Conservation (phyloP, 2,329 filamentous ascomycete species). For the Colletotrichum chlorophyti region DNA sequence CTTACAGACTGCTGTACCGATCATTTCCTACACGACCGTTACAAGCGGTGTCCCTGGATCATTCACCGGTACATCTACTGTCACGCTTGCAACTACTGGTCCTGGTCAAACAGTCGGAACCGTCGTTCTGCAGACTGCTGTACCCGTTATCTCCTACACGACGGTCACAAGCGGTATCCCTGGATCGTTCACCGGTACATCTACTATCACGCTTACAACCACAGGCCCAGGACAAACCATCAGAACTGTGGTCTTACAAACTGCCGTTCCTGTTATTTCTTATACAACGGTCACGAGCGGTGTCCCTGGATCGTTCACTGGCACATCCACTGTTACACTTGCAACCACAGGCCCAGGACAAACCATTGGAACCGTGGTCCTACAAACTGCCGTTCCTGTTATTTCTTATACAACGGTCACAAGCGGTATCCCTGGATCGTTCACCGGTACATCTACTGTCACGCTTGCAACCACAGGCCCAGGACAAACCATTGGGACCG, state of each 20-base stretch:
- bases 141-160: not conserved
- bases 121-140: not conserved
- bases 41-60: not conserved
- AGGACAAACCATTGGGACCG: slow-evolving; percentile 8
- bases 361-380: not conserved
- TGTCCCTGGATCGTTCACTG: too few relatives aligned
- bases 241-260: slow-evolving; percentile 3
- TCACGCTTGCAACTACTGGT: not conserved
- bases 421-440: not conserved
- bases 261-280: not conserved
- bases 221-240: not conserved
- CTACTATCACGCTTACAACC: not conserved
- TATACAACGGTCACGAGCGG: not conserved
- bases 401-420: slow-evolving; percentile 1
- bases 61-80: not conserved
- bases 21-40: not conserved
- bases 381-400: slow-evolving; percentile 1
- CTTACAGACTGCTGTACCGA: not conserved
- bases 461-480: not conserved
- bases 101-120: not conserved
- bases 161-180: not conserved
- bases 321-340: too few relatives aligned
- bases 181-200: not conserved
- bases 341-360: too few relatives aligned
- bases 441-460: not conserved